phyloP scores from a whole-genome alignment of 2,329 filamentous ascomycete genomes.

The Epichloe hybrida region DNA sequence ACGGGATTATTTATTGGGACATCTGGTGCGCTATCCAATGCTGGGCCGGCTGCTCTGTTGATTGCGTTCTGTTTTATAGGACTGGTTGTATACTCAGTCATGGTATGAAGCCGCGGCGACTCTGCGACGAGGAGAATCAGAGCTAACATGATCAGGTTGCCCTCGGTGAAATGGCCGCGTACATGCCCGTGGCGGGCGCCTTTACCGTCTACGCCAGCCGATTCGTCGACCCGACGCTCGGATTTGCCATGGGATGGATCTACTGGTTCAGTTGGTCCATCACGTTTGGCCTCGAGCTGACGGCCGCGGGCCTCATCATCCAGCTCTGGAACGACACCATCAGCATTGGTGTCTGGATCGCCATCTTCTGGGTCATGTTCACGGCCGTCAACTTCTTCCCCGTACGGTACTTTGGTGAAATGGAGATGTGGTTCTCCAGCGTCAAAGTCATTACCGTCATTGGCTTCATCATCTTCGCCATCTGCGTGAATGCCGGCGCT shows the following conservation, averaged over 20 bases:
- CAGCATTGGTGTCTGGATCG: constrained; percentile 59
- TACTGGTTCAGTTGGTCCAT: constrained; percentile 72
- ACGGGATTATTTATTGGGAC: constrained; percentile 61
- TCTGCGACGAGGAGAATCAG: too few relatives aligned
- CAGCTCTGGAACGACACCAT: constrained; percentile 56
- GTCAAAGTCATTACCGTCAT: constrained; percentile 66
- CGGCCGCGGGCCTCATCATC: constrained; percentile 59
- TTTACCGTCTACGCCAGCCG: constrained; percentile 66
- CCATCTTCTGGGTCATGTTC: constrained; percentile 59
- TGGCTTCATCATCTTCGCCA: constrained; percentile 64
- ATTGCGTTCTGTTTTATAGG: constrained; percentile 60
- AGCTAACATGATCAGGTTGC: constrained; percentile 13
- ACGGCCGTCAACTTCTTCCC: constrained; percentile 57
- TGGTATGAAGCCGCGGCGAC: constrained; percentile 28
- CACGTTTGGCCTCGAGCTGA: constrained; percentile 61
- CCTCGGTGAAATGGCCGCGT: constrained; percentile 62
- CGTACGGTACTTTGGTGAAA: constrained; percentile 59
- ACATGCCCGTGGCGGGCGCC: constrained; percentile 61
- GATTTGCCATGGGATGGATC: constrained; percentile 70
- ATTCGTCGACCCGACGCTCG: constrained; percentile 59
- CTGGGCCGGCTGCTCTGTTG: constrained; percentile 52
- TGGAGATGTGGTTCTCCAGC: constrained; percentile 66
- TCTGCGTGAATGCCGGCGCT: constrained; percentile 60
- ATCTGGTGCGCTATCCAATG: constrained; percentile 45
- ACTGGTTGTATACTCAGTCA: constrained; percentile 60